Percentiles rank a stretch among this genome's conserved stretches.
phyloP scores from a whole-genome alignment of 805 yeast genomes.

The Millerozyma miso region DNA sequence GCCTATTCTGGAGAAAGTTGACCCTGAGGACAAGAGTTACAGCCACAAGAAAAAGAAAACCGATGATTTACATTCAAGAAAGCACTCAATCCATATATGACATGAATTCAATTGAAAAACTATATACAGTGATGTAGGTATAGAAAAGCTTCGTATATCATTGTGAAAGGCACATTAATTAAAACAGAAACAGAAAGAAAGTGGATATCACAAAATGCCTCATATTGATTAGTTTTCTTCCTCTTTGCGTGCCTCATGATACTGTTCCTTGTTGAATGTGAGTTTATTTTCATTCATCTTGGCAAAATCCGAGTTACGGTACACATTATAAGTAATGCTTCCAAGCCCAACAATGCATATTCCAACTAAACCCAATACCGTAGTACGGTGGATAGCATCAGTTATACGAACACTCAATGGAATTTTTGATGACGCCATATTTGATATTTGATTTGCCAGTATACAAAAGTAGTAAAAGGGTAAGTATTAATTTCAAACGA shows the following conservation, averaged over 20 bases:
- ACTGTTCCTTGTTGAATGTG: slow-evolving; percentile 30
- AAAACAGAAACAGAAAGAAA: not conserved
- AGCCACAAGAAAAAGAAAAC: not conserved
- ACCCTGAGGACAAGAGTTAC: not conserved
- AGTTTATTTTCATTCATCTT: slow-evolving; percentile 37
- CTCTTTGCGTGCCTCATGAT: slow-evolving; percentile 22
- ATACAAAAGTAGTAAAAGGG: not conserved
- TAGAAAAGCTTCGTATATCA: slow-evolving; percentile 1
- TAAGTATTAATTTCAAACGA: not conserved
- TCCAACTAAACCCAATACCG: slow-evolving; percentile 40
- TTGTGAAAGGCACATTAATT: not conserved
- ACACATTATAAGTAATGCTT: slow-evolving; percentile 35
- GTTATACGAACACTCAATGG: slow-evolving; percentile 42
- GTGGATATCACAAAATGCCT: too few species aligned
- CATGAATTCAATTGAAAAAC: not conserved
- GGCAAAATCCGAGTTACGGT: slow-evolving; percentile 42
- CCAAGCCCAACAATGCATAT: slow-evolving; percentile 39
- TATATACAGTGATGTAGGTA: not conserved
- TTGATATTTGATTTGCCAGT: not conserved
- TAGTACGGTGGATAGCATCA: slow-evolving; percentile 39
- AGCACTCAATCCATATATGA: not conserved
- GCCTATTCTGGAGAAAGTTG: not conserved
- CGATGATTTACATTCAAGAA: not conserved
- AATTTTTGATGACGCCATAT: slow-evolving; percentile 24
- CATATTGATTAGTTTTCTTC: not conserved